Base-by-base conservation (phyloP, 306 rosid species). In the Cicer arietinum region DNA sequence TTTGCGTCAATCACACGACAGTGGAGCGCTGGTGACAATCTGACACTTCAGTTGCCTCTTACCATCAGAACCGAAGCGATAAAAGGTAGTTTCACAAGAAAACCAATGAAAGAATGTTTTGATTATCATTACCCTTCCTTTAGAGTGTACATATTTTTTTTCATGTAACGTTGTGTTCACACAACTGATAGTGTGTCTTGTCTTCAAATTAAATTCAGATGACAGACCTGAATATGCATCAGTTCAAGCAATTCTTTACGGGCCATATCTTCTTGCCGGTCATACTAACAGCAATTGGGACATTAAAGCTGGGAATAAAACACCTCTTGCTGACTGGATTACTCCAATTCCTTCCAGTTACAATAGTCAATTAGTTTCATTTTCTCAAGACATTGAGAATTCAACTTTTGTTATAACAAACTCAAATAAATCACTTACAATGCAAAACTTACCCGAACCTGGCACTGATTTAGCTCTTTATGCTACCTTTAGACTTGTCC, bases 401-500 rank as follows among this genome's bases (percentile, higher is more conserved):
- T 78, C 90, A 67, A 75, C 82, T 6, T 68, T 88, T 65, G 91
- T 75, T 79, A 18, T 90, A 22, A 61, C 89, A 42, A 86, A 79
- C 81, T 45, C 84, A 78, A 90, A 90, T 60, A 87, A 83, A 57
- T 65, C 94, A 0, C 58, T 95, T 30, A 39, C 71, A 2, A 76
- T 92, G 92, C 83, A 89, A 47, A 65, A 72, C 0, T 40, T 79
- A 18, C 91, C 96, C 1, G 60, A 53, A 78, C 41, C 80, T 3
- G 96, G 96, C 80, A 84, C 97, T 0, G 85, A 81, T 20, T 58
- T 72, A 0, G 70, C 89, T 40, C 74, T 50, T 58, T 78, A 68
- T n/a, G 89, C 91, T 50, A 95, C 96, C 50, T 90, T 92, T 82
- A 90, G 99, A 82, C 87, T 95, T 66, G 42, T 86, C 80, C 63